These are phyloP conservation scores for Cornus controversa DNA, from an alignment of 148 eudicot genomes.

Conservation along the genomic window DNA sequence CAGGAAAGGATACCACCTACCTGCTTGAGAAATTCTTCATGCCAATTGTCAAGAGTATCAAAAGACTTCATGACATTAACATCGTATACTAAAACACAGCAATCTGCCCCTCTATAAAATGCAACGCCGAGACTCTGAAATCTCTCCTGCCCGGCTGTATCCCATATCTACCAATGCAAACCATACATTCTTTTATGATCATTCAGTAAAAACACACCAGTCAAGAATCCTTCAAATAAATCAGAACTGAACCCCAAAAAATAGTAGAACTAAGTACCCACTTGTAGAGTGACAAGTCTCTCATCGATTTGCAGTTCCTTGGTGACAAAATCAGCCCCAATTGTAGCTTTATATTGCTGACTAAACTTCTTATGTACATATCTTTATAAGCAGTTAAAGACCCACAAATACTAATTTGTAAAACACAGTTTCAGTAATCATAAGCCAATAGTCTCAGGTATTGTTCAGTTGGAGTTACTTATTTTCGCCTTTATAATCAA, in stretches of 20 bases:
- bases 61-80: conserved; percentile 69
- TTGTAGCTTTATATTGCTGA: conserved; percentile 58
- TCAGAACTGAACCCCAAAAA: too few species aligned
- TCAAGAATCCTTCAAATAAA: too few species aligned
- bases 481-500: too few species aligned
- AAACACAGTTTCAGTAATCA: background rate
- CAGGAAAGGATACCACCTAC: conserved; percentile 17
- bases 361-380: conserved; percentile 59
- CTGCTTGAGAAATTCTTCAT: conserved; percentile 72
- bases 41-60: conserved; percentile 72
- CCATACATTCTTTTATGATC: background rate
- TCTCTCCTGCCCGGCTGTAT: conserved; percentile 78
- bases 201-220: background rate
- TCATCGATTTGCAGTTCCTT: conserved; percentile 54
- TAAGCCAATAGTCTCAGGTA: background rate
- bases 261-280: conserved; percentile 3
- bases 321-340: conserved; percentile 57
- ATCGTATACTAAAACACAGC: conserved; percentile 67
- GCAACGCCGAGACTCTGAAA: conserved; percentile 78
- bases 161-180: conserved; percentile 51
- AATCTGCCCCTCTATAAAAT: conserved; percentile 74
- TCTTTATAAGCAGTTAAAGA: conserved; percentile 30
- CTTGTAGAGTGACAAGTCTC: conserved; percentile 50
- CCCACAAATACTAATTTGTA: background rate
- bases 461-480: too few species aligned